A percentile compares a stretch with the other conserved stretches of the same genome.
These are phyloP conservation scores for Orbilia brochopaga DNA, from an alignment of 2,329 filamentous ascomycete species.

Conservation along the genomic window DNA sequence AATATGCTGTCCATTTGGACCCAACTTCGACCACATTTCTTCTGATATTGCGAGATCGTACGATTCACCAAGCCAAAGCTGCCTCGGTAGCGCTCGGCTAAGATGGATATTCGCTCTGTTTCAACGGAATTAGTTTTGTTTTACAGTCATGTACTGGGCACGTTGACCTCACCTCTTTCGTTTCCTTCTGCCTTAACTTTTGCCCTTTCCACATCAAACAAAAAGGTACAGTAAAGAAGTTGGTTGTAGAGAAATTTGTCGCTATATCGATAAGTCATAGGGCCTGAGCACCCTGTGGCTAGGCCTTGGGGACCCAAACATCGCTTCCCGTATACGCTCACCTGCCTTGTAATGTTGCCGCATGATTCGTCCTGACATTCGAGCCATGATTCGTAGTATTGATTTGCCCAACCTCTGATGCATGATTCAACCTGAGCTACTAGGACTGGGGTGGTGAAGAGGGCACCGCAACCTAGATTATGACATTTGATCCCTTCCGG, in stretches of 20 bases:
- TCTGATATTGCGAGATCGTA: conserved; percentile 81
- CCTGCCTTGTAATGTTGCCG: conserved; percentile 83
- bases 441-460: conserved; percentile 73
- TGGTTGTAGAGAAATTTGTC: conserved; percentile 96
- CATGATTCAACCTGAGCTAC: conserved; percentile 86
- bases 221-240: conserved; percentile 79
- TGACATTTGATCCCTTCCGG: conserved; percentile 77
- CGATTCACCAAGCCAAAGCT: conserved; percentile 77
- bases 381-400: conserved; percentile 92
- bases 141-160: neutral
- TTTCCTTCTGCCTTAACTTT: conserved; percentile 62
- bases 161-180: conserved; percentile 58
- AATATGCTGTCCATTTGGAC: conserved; percentile 92
- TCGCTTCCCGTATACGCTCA: conserved; percentile 87
- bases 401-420: conserved; percentile 75
- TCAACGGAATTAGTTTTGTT: conserved; percentile 50
- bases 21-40: conserved; percentile 89
- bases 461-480: conserved; percentile 66
- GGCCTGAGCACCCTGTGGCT: conserved; percentile 80
- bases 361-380: conserved; percentile 89
- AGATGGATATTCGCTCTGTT: conserved; percentile 65
- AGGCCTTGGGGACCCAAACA: conserved; percentile 87
- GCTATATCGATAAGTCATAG: conserved; percentile 84
- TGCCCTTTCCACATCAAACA: conserved; percentile 91
- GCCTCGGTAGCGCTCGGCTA: conserved; percentile 81